Percentiles rank a stretch among this genome's conserved stretches.
Conservation (phyloP, 495 filamentous ascomycete genomes). For the Xylaria cubensis region DNA sequence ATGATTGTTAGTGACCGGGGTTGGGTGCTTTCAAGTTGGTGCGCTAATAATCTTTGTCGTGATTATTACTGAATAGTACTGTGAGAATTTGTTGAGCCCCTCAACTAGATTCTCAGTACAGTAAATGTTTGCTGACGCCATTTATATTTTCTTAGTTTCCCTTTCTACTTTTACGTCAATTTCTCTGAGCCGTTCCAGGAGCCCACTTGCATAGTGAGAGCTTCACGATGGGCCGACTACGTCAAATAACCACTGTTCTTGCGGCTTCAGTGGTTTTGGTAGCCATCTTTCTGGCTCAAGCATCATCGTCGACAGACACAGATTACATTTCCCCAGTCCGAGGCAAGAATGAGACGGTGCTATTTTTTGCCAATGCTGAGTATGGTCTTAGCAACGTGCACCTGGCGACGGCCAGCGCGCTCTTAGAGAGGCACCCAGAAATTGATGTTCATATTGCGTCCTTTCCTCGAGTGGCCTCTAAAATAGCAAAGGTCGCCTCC, state of each 20-base stretch:
- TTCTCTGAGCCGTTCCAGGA: not conserved
- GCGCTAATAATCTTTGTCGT: constrained; percentile 11
- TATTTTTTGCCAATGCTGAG: constrained; percentile 36
- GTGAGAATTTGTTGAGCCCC: constrained; percentile 6
- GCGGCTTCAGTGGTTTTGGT: constrained; percentile 21
- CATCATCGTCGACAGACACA: not conserved
- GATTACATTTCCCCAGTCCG: constrained; percentile 9
- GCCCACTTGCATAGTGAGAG: constrained; percentile 1
- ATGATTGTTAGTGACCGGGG: not conserved
- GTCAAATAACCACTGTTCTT: constrained; percentile 12
- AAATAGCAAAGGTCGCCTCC: constrained; percentile 27
- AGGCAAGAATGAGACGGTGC: constrained; percentile 32
- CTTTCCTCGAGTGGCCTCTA: constrained; percentile 27
- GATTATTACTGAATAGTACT: not conserved
- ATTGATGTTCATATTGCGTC: constrained; percentile 38
- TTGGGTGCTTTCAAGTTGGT: not conserved
- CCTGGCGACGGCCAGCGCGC: constrained; percentile 32
- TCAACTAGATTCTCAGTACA: not conserved
- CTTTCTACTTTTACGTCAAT: not conserved
- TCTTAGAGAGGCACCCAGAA: constrained; percentile 33
- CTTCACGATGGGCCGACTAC: constrained; percentile 14
- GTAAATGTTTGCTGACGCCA: constrained; percentile 5
- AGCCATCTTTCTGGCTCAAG: constrained; percentile 6
- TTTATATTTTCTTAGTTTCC: not conserved
- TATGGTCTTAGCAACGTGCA: constrained; percentile 38